These are phyloP conservation scores for Liquidambar formosana DNA, from an alignment of 164 flowering plant species.

Conservation along the genomic window DNA sequence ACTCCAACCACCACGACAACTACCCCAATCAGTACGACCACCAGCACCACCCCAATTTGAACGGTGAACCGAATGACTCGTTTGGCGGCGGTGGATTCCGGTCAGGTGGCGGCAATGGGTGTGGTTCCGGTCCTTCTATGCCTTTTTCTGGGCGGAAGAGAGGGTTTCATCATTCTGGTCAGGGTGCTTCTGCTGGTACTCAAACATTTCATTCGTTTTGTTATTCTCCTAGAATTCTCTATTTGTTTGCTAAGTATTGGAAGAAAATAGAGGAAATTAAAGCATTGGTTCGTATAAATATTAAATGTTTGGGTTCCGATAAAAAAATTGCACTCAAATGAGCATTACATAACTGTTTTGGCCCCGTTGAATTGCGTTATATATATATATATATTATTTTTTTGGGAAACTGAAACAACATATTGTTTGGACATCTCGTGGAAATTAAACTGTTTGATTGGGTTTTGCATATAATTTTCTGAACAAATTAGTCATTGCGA, in stretches of 20 bases:
- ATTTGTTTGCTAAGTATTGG: not conserved
- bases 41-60: conserved; percentile 1
- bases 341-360: too few relatives aligned
- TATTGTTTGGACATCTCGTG: too few relatives aligned
- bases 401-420: too few relatives aligned
- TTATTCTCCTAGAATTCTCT: not conserved
- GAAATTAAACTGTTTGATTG: too few relatives aligned
- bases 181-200: conserved; percentile 12
- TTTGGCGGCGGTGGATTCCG: conserved; percentile 10
- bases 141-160: conserved; percentile 23
- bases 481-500: too few relatives aligned
- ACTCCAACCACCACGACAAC: conserved; percentile 2
- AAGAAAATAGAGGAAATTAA: not conserved
- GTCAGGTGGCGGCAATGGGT: not conserved
- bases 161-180: conserved; percentile 14
- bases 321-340: too few relatives aligned
- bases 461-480: too few relatives aligned
- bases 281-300: not conserved
- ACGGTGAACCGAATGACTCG: conserved; percentile 10
- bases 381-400: too few relatives aligned
- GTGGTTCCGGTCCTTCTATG: conserved; percentile 1
- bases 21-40: not conserved
- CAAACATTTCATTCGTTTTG: not conserved
- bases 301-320: too few relatives aligned
- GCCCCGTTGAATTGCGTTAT: too few relatives aligned